Evolutionary conservation across 306 rosid genomes (phyloP), one percentile per base, ranked within the genome.

Genomic region (Cicer pinnatifidum): DNA sequence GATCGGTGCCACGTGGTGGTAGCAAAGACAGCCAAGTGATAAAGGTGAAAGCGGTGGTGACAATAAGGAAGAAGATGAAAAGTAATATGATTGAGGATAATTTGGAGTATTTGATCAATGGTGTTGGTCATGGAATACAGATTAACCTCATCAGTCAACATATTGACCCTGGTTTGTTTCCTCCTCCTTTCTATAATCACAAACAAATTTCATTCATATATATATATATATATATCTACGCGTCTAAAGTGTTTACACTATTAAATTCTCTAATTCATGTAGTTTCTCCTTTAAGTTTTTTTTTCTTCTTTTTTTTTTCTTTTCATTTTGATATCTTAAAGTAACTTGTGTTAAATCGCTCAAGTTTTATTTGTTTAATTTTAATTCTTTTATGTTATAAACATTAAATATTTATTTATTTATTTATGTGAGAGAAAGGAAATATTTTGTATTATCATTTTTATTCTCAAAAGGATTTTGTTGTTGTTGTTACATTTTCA

Each of bases 51-150:
- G 96, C 89, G 7, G 89, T 70, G 78, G 76, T 89, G 38, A 87
- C 80, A 6, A 86, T 94, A 81, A 87, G 91, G 82, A 91, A 91
- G 81, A 89, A 91, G 80, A 87, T 85, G 88, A 91, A 89, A 80
- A 91, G 75, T 59, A 23, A 89, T 6, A 87, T 79, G 80, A 40
- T 94, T 28, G 91, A 82, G 52, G 97, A 94, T 82, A 84, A 84
- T 79, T 94, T 91, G 92, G 96, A 91, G 65, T 82, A 75, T 23
- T 77, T 89, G 11, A 13, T 89, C 50, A 94, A 89, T 70, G 97
- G 92, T n/a, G 72, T 87, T 59, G 99, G 97, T 17, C 89, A 83
- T 45, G 97, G 99, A 9, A 94, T 94, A 58, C 80, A 57, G 85
- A 88, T 94, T 84, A 91, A 86, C 9, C 93, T 94, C 7, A 74